Base-by-base conservation (phyloP, 257 asterid species). In the Plantago elongata region DNA sequence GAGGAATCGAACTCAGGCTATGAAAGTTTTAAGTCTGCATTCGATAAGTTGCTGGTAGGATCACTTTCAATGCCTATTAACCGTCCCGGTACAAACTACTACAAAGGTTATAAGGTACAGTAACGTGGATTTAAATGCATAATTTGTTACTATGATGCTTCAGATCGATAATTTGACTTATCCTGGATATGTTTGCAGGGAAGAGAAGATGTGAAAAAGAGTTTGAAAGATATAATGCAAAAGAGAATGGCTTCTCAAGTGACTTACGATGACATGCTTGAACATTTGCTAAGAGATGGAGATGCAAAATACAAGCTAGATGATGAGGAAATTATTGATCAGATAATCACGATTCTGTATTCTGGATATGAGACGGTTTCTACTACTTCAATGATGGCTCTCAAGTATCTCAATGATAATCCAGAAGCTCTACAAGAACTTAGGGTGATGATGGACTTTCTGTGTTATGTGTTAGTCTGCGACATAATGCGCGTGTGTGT, bases 291-390 rank as follows among this genome's bases (percentile, higher is more conserved):
- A 69, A 73, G 69, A 61, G 76, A 63, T 42, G 73, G 15, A 45
- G 75, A 74, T 12, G 46, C 64, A 3, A 77, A 70, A 57, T 54
- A 74, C 69, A 62, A 52, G 40, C 72, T 91, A 4, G 74, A 61
- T 6, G 92, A 90, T 42, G 96, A 81, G 12, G 96, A 91, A 45
- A 79, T 88, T 18, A 67, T 85, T 7, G 96, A 88, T 68, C 89
- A 84, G 55, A 84, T 91, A 55, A 84, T 91, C 71, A 78, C 98
- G 0, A 84, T 91, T 54, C 54, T 91, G 68, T 85, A 91, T 67
- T 86, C 98, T 29, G 98, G 98, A 11, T 91, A 74, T 56, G 98
- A 91, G 67, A 91, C 98, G 14, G 88, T 84, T 34, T 88, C 98
- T 11, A 84, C 88, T 3, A 88, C 94, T 55, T 68, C 89, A 9